A percentile compares a stretch with the other conserved stretches of the same genome.
Conservation (phyloP, 2,329 filamentous ascomycete species). For the Phymatotrichopsis omnivora region DNA sequence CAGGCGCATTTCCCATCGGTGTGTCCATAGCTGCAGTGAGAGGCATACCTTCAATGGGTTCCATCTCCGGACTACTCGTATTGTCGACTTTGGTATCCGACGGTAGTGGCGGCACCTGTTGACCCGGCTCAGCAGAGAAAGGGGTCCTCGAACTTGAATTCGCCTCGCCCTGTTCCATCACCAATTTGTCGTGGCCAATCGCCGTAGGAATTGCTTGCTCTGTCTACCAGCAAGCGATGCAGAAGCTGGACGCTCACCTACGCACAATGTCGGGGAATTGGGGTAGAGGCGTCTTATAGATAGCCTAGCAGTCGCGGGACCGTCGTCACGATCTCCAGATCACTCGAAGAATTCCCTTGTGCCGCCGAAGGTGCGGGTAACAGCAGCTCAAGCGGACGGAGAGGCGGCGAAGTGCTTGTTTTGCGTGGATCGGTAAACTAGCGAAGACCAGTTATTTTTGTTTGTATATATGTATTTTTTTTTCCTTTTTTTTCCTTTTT, state of each 20-base stretch:
- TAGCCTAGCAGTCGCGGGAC: conserved; percentile 13
- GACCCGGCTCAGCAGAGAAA: conserved; percentile 25
- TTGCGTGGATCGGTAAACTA: conserved; percentile 20
- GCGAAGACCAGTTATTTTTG: conserved; percentile 13
- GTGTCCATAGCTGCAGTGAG: conserved; percentile 25
- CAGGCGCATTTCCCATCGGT: conserved; percentile 25
- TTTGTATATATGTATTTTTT: conserved; percentile 4
- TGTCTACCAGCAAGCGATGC: background rate
- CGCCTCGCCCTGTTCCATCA: conserved; percentile 26
- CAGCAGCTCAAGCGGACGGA: conserved; percentile 16
- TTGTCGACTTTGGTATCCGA: conserved; percentile 24
- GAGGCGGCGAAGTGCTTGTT: conserved; percentile 18
- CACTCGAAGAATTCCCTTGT: conserved; percentile 15
- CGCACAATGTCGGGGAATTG: background rate
- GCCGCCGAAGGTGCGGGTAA: conserved; percentile 19
- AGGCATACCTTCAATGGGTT: conserved; percentile 26
- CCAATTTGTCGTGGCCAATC: background rate
- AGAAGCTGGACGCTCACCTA: background rate
- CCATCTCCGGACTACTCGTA: conserved; percentile 27
- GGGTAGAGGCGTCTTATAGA: conserved; percentile 2
- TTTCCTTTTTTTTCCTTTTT: background rate
- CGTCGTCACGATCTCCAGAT: conserved; percentile 16
- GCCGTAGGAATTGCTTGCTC: background rate
- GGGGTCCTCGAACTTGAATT: conserved; percentile 25
- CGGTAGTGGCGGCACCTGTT: conserved; percentile 20